Base-by-base conservation (phyloP, 2,329 filamentous ascomycete genomes). In the Xylaria hypoxylon region DNA sequence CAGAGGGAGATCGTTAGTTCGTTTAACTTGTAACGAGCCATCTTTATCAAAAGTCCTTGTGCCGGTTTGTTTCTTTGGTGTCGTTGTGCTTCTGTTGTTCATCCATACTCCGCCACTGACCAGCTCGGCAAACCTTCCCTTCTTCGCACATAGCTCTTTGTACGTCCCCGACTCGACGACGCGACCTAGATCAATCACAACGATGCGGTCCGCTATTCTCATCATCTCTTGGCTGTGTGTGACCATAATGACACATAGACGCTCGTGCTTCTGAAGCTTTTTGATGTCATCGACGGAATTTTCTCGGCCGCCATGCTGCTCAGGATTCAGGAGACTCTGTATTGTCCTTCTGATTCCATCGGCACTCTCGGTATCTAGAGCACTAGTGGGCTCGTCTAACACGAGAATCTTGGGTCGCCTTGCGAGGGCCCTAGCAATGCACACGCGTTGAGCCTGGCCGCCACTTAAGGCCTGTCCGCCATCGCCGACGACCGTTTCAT, bases 141-240 rank as follows among this genome's bases (percentile, higher is more conserved):
- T 77, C 19, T 59, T 76, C 19, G 68, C 72, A 51, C 86, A 72
- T 72, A 97, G 77, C 64, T 88, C 87, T 1, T 84, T 79, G 77
- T 90, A 97, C 0, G 77, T 73, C 0, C 94, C 94, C 62, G 85
- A 79, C 75, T 95, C 87, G 2, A 88, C 90, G 6, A 92, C 87
- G 1, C 86, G 82, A 2, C 86, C 84, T 0, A 89, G 86, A n/a
- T 92, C 86, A 31, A 96, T 72, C 68, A 97, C 87, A 0, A 95
- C 82, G 7, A 97, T 82, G 50, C 87, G 84, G 75, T 93, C 89
- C 0, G 91, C 92, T 65, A 92, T 86, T 64, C 85, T 84, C 92
- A 98, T 97, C 93, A 97, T 96, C 74, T 95, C 90, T 68, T 82
- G 84, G 63, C 86, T 87, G 79, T 97, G 95, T 55, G 94, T 97